Evolutionary conservation across 2,329 filamentous ascomycete species (phyloP).

Genomic region (Epichloe aotearoae): DNA sequence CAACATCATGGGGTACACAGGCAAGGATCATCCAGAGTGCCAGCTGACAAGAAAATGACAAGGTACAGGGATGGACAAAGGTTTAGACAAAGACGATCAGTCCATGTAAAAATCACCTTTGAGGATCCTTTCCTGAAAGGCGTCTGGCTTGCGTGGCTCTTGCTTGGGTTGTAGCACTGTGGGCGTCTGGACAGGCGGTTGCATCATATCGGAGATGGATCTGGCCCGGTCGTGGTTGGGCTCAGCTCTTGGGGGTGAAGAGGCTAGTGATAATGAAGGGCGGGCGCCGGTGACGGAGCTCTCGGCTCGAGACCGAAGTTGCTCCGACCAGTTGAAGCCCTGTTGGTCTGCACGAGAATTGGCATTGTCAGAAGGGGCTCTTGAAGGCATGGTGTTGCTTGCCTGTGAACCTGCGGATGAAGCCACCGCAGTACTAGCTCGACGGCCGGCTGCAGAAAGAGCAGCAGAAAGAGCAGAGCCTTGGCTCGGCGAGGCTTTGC

Average conservation of each 20-base stretch:
- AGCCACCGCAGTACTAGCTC: slow-evolving; percentile 21
- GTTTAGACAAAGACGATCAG: slow-evolving; percentile 24
- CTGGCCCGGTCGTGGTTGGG: slow-evolving; percentile 51
- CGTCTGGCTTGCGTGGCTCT: slow-evolving; percentile 64
- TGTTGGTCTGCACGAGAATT: slow-evolving; percentile 56
- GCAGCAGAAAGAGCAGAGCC: slow-evolving; percentile 20
- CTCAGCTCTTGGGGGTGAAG: slow-evolving; percentile 23
- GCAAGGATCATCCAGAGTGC: not conserved
- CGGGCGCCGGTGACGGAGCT: slow-evolving; percentile 50
- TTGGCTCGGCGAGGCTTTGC: slow-evolving; percentile 17
- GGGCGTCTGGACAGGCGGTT: slow-evolving; percentile 38
- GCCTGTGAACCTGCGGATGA: slow-evolving; percentile 33
- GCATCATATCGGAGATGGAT: slow-evolving; percentile 53
- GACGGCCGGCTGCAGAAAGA: slow-evolving; percentile 21
- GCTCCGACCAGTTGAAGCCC: slow-evolving; percentile 95
- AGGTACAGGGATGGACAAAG: not conserved
- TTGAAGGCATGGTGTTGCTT: slow-evolving; percentile 44
- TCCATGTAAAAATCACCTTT: slow-evolving; percentile 99
- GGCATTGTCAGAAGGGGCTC: slow-evolving; percentile 52
- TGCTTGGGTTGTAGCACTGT: slow-evolving; percentile 31
- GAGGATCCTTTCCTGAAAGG: slow-evolving; percentile 91
- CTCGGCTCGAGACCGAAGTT: slow-evolving; percentile 83
- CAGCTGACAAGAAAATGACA: not conserved
- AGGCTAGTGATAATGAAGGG: slow-evolving; percentile 45
- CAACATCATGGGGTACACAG: not conserved